Base-by-base conservation (phyloP, 2,329 filamentous ascomycete species). In the Phaeosphaeria sp. region DNA sequence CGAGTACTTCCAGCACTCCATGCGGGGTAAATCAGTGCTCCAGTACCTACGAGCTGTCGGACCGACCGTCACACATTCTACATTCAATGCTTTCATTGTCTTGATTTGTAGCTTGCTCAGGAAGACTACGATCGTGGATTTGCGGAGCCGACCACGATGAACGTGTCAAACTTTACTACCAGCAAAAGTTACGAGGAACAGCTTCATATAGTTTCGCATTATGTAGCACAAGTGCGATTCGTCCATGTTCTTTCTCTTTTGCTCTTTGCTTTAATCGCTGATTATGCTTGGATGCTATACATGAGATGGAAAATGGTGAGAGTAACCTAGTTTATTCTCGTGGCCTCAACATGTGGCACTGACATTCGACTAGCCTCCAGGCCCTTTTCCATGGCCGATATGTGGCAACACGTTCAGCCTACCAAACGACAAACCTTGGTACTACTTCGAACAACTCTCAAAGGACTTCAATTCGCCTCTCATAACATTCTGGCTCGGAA, bases 361-460 rank as follows among this genome's bases (percentile, higher is more conserved):
- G 21, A 33, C 27, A 30, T 52, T 25, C 25, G 11, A 21, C 54
- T 52, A 84, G 82, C 84, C 84, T 0, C 84, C 84, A 2, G 84
- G 84, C 0, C 84, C 84, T 0, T 77, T 84, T 2, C 84, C 84
- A 1, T 78, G 78, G 60, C 84, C 84, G 3, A 78, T 87, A 36
- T 74, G 86, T 3, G 84, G 84, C 33, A 87, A 85, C 64, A 86
- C 83, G 0, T 84, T 83, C 55, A 79, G 80, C 58, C 76, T 87
- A 5, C 84, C 84, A 1, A 77, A 82, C 21, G 77, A 76, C 54
- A 85, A 86, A 65, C 84, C 85, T 2, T 87, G 85, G 84, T 78
- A 85, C 22, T 83, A 83, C 69, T 85, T 87, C 62, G 83, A 86
- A 53, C 65, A 82, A 61, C 71, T 86, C 0, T 83, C 84, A 4